Conservation (phyloP, 495 filamentous ascomycete genomes). For the Trypethelium eluteriae region DNA sequence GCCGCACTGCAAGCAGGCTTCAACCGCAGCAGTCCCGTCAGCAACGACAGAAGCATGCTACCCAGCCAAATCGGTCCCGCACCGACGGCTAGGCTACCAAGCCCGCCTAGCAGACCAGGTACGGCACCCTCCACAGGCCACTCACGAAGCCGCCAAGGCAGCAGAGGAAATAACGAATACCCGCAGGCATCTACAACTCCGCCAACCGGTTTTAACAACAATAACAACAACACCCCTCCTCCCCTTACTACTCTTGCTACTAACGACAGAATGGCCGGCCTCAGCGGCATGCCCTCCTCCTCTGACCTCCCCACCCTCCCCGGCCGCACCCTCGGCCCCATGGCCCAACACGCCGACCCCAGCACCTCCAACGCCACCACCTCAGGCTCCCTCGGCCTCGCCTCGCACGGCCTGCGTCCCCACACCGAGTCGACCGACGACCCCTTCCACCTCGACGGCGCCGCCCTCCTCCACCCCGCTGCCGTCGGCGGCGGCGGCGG, state of each 20-base stretch:
- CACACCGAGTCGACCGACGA: slow-evolving; percentile 6
- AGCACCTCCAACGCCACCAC: slow-evolving; percentile 21
- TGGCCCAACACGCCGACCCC: slow-evolving; percentile 20
- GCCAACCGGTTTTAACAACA: slow-evolving; percentile 27
- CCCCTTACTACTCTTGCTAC: slow-evolving; percentile 10
- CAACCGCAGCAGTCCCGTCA: slow-evolving; percentile 18
- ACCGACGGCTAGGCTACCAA: slow-evolving; percentile 26
- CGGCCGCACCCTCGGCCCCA: not conserved
- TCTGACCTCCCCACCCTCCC: slow-evolving; percentile 1
- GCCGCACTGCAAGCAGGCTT: slow-evolving; percentile 31
- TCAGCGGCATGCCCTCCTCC: not conserved
- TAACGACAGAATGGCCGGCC: slow-evolving; percentile 4
- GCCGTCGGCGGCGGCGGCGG: slow-evolving; percentile 15
- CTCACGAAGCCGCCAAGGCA: slow-evolving; percentile 5
- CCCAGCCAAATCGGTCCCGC: slow-evolving; percentile 23
- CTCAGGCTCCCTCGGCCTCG: slow-evolving; percentile 9
- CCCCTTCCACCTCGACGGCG: slow-evolving; percentile 9
- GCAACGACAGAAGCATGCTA: slow-evolving; percentile 7
- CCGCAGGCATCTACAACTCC: slow-evolving; percentile 18
- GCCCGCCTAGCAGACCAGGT: slow-evolving; percentile 10
- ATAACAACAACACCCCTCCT: slow-evolving; percentile 32
- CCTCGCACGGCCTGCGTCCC: slow-evolving; percentile 4
- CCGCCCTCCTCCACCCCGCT: not conserved
- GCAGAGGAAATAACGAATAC: slow-evolving; percentile 9
- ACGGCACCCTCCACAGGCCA: not conserved